A percentile compares a stretch with the other conserved stretches of the same genome.
Evolutionary conservation across 2,329 filamentous ascomycete species (phyloP).

Genomic region (Penicillium sp.): DNA sequence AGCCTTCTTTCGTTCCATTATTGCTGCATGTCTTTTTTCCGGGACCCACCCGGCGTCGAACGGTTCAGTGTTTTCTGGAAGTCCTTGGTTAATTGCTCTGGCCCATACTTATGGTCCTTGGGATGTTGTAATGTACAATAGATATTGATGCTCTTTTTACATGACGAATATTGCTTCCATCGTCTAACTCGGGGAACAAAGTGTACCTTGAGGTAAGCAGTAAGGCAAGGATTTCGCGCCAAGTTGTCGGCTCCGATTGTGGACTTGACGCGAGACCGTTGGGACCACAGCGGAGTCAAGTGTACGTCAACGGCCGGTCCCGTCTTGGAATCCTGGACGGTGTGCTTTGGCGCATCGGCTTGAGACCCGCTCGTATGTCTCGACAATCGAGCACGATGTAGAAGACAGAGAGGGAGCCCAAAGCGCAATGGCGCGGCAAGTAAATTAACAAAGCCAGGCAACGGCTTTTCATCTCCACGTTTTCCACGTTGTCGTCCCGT

Average conservation of each 20-base stretch:
- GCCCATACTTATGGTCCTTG: neutral
- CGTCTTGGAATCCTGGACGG: neutral
- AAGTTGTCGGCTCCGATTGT: conserved; percentile 15
- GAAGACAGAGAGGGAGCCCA: neutral
- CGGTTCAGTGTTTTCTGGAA: neutral
- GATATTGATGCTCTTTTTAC: too few species aligned
- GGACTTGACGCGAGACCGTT: conserved; percentile 11
- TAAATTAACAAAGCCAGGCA: neutral
- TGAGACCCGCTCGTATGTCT: neutral
- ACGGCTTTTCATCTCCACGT: neutral
- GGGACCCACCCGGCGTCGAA: conserved; percentile 7
- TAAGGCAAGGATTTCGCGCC: conserved; percentile 2
- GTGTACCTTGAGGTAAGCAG: neutral
- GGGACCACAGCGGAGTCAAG: conserved; percentile 17
- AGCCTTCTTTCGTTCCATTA: too few species aligned
- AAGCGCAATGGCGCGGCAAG: conserved; percentile 3
- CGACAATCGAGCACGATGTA: neutral
- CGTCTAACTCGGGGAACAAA: too few species aligned
- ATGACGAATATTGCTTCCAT: too few species aligned
- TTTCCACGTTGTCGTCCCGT: conserved; percentile 13
- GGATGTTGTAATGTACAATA: neutral
- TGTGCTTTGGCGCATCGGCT: neutral
- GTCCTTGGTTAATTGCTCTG: neutral
- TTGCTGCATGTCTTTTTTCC: conserved; percentile 2
- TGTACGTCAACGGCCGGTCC: neutral